Evolutionary conservation across 2,329 filamentous ascomycete species (phyloP).

Genomic region (Trichoderma endophyticum): DNA sequence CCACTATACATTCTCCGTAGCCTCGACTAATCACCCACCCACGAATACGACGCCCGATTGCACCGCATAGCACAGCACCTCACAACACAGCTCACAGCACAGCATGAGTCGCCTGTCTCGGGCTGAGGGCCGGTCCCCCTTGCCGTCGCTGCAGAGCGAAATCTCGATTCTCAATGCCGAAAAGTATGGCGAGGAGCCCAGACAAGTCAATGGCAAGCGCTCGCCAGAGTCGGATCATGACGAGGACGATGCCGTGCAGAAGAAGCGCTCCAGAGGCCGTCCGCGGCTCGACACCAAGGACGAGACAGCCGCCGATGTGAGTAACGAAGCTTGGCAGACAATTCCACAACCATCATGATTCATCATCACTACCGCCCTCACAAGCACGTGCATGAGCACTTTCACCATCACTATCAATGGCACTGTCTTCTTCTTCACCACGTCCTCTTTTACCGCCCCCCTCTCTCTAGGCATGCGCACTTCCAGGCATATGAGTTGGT

Average conservation of each 20-base stretch:
- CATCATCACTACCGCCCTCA: too few relatives aligned
- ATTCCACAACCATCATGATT: neutral
- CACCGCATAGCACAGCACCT: neutral
- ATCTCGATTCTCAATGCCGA: constrained; percentile 18
- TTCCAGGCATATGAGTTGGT: neutral
- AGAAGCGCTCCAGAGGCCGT: constrained; percentile 66
- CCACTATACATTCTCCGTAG: neutral
- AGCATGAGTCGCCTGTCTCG: constrained; percentile 13
- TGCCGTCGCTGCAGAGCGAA: constrained; percentile 16
- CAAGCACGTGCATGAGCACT: too few relatives aligned
- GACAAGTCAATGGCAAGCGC: constrained; percentile 24
- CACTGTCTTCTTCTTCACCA: neutral
- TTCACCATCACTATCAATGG: neutral
- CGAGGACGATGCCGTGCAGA: constrained; percentile 44
- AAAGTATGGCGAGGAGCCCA: constrained; percentile 7
- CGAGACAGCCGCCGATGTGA: constrained; percentile 73
- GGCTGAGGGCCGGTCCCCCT: neutral
- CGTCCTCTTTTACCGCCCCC: neutral
- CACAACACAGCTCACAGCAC: neutral
- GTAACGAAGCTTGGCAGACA: constrained; percentile 34
- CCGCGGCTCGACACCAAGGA: constrained; percentile 74
- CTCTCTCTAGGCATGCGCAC: neutral
- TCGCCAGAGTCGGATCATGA: constrained; percentile 23
- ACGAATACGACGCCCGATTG: neutral
- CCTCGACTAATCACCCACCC: constrained; percentile 4